Conservation (phyloP, 805 yeast genomes). For the Cyberlindnera japonica region DNA sequence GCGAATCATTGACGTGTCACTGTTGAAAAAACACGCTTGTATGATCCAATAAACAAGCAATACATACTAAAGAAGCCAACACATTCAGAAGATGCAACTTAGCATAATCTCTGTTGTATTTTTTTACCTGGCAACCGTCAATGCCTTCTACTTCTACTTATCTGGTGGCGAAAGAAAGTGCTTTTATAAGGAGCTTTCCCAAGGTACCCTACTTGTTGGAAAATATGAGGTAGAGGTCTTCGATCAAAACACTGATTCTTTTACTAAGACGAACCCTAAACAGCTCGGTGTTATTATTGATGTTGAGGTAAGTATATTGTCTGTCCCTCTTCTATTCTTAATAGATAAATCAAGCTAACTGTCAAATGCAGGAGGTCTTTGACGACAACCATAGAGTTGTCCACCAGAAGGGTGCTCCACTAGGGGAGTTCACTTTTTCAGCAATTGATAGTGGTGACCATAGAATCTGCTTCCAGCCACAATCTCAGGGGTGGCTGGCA, state of each 20-base stretch:
- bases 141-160: constrained; percentile 48
- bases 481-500: constrained; percentile 57
- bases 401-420: constrained; percentile 59
- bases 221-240: constrained; percentile 45
- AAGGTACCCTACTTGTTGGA: constrained; percentile 47
- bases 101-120: constrained; percentile 14
- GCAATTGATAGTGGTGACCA: constrained; percentile 78
- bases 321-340: too few species aligned
- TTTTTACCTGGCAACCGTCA: constrained; percentile 26
- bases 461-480: constrained; percentile 61
- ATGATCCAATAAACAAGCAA: constrained; percentile 8
- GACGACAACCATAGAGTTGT: constrained; percentile 76
- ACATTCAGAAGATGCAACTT: constrained; percentile 14
- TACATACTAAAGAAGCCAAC: background rate
- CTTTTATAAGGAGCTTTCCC: constrained; percentile 51
- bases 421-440: constrained; percentile 69
- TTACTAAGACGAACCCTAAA: constrained; percentile 32
- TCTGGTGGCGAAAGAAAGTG: constrained; percentile 51
- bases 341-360: too few species aligned
- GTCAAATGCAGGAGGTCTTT: constrained; percentile 49
- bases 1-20: constrained; percentile 5
- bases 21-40: constrained; percentile 7
- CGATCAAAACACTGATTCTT: constrained; percentile 35
- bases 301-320: constrained; percentile 33
- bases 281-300: constrained; percentile 39